These are phyloP conservation scores for Nemania bipapillata DNA, from an alignment of 2,329 filamentous ascomycete species.

Conservation along the genomic window DNA sequence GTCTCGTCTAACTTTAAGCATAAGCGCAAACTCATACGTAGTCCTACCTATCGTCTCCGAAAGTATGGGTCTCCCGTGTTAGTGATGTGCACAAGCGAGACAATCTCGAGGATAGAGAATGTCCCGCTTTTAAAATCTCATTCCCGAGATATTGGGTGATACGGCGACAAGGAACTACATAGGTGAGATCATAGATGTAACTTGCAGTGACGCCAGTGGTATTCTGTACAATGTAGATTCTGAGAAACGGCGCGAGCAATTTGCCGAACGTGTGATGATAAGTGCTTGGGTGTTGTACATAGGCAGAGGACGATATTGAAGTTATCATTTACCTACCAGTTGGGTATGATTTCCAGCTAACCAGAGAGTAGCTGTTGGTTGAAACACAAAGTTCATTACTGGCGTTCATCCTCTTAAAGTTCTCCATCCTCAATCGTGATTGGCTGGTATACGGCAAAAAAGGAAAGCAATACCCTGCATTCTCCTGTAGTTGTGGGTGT, in stretches of 20 bases:
- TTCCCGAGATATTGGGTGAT: slow-evolving; percentile 23
- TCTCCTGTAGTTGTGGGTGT: slow-evolving; percentile 6
- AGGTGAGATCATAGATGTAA: no score
- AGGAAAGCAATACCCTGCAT: slow-evolving; percentile 2
- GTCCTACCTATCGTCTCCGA: not conserved
- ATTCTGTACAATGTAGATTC: slow-evolving; percentile 3
- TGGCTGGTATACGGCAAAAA: slow-evolving; percentile 26
- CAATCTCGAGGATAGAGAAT: slow-evolving; percentile 11
- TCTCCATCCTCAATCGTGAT: not conserved
- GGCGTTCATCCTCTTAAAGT: not conserved
- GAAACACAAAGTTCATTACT: not conserved
- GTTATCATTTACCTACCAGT: not conserved
- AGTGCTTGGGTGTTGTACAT: no score
- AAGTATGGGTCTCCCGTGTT: not conserved
- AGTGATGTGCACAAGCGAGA: slow-evolving; percentile 16
- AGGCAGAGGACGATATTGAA: no score
- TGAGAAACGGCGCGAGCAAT: not conserved
- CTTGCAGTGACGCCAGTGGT: no score
- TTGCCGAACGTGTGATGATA: no score
- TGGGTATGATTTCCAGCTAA: not conserved
- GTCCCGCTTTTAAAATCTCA: slow-evolving; percentile 11
- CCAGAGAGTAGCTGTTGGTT: not conserved
- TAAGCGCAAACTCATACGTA: slow-evolving; percentile 3
- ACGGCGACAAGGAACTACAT: not conserved
- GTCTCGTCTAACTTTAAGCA: slow-evolving; percentile 3